A percentile compares a stretch with the other conserved stretches of the same genome.
phyloP scores from a whole-genome alignment of 371 early-diverging fungal species.

The Quaeritorhiza haematococci region DNA sequence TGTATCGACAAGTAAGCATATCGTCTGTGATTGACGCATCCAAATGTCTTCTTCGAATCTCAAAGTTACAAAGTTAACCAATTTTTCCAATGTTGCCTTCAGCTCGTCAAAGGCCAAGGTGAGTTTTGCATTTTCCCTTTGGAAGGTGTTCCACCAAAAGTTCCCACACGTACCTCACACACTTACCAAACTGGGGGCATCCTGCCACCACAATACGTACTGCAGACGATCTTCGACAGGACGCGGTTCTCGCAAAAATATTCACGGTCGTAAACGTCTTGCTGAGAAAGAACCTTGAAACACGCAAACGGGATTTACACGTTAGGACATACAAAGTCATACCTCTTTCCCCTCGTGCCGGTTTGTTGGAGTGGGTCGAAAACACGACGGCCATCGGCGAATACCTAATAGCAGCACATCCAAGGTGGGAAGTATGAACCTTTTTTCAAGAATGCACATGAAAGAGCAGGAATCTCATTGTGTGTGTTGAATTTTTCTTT shows the following conservation, averaged over 20 bases:
- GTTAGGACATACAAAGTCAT: constrained; percentile 91
- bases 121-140: background rate
- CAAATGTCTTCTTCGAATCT: too few relatives aligned
- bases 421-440: constrained; percentile 6
- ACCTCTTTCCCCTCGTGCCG: constrained; percentile 86
- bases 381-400: constrained; percentile 67
- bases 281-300: constrained; percentile 56
- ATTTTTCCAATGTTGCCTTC: background rate
- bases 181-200: too few relatives aligned
- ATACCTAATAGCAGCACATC: constrained; percentile 17
- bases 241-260: constrained; percentile 42
- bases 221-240: constrained; percentile 43
- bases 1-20: constrained; percentile 24
- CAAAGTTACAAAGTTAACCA: too few relatives aligned
- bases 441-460: background rate
- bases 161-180: too few relatives aligned
- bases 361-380: constrained; percentile 96
- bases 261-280: constrained; percentile 71
- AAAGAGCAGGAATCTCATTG: too few relatives aligned
- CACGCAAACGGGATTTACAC: constrained; percentile 49
- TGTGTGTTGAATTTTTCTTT: too few relatives aligned
- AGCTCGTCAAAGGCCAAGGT: constrained; percentile 42
- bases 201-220: background rate
- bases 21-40: background rate
- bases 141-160: background rate